Evolutionary conservation across 2,329 filamentous ascomycete species (phyloP).

Genomic region (Cucurbitaria berberidis): DNA sequence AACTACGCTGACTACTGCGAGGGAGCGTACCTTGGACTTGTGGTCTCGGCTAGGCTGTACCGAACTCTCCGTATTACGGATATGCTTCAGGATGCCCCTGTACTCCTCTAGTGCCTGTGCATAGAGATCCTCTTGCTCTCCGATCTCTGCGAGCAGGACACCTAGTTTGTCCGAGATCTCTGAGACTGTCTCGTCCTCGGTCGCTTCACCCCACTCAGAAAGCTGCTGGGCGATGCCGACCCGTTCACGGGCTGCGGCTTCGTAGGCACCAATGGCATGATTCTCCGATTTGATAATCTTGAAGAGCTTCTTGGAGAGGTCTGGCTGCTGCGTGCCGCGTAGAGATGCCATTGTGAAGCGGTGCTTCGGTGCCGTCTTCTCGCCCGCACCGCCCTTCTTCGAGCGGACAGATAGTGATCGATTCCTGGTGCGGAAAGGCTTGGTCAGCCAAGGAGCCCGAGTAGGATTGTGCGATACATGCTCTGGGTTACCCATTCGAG

Average conservation of each 20-base stretch:
- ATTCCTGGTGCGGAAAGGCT: constrained; percentile 60
- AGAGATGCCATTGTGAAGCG: constrained; percentile 87
- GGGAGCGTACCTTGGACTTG: constrained; percentile 69
- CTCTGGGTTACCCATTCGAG: neutral
- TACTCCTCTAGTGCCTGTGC: constrained; percentile 88
- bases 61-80: constrained; percentile 93
- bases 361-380: constrained; percentile 60
- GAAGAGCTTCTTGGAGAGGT: constrained; percentile 87
- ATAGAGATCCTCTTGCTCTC: constrained; percentile 89
- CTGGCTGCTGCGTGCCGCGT: constrained; percentile 82
- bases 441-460: constrained; percentile 31
- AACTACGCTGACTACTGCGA: neutral
- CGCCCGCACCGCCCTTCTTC: constrained; percentile 58
- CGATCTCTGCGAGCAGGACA: constrained; percentile 88
- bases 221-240: constrained; percentile 85
- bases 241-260: constrained; percentile 83
- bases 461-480: neutral
- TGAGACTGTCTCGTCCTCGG: constrained; percentile 81
- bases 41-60: constrained; percentile 91
- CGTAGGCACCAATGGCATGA: constrained; percentile 82
- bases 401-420: constrained; percentile 77
- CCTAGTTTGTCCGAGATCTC: constrained; percentile 96
- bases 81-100: constrained; percentile 81
- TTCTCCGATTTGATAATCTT: constrained; percentile 96
- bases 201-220: constrained; percentile 95